Evolutionary conservation across 345 rosid species (phyloP).

Genomic region (Euphorbia lathyris): DNA sequence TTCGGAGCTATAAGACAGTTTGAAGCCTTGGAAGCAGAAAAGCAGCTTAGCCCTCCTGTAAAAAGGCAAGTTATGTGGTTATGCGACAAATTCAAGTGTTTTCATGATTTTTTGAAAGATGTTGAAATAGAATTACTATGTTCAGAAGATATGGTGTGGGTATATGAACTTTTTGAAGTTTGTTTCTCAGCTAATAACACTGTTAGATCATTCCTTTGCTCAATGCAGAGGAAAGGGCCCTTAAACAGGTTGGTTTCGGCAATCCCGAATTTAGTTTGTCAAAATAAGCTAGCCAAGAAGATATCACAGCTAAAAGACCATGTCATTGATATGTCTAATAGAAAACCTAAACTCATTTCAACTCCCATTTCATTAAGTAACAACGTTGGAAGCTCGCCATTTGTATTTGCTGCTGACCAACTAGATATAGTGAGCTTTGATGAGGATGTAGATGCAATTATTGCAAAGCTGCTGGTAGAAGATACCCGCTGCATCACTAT

Average conservation of each 20-base stretch:
- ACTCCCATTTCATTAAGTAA: neutral
- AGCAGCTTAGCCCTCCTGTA: neutral
- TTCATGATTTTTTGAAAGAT: neutral
- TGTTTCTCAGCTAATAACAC: neutral
- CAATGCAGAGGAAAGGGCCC: neutral
- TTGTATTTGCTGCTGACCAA: neutral
- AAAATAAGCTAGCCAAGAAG: neutral
- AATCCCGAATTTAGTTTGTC: neutral
- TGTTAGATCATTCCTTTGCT: neutral
- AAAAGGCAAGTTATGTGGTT: neutral
- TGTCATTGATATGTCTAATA: neutral
- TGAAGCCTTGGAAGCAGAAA: neutral
- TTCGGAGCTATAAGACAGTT: neutral
- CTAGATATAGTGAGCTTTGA: neutral
- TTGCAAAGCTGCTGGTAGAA: neutral
- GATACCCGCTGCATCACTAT: slow-evolving; percentile 8
- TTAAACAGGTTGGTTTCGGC: neutral
- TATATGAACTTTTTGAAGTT: neutral
- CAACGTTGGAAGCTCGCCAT: neutral
- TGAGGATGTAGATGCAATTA: slow-evolving; percentile 3
- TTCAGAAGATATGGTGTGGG: neutral
- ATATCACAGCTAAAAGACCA: neutral
- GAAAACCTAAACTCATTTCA: slow-evolving; percentile 1
- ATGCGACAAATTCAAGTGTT: neutral
- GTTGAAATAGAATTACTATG: neutral